phyloP scores from a whole-genome alignment of 2,329 filamentous ascomycete genomes.

The Scedosporium dehoogii region DNA sequence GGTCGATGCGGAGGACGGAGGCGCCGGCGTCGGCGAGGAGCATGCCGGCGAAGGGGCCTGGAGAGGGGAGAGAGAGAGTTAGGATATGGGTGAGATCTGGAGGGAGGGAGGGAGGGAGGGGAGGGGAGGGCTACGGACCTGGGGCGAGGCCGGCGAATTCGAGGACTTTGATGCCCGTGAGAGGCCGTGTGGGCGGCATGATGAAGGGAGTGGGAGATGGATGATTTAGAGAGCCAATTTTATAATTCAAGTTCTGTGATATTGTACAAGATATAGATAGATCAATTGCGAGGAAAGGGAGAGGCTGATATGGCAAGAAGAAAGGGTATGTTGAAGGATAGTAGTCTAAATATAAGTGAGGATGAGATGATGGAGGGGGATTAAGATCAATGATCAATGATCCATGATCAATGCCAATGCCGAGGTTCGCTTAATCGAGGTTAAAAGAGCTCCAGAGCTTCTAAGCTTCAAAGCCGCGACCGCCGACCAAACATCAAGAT shows the following conservation, averaged over 20 bases:
- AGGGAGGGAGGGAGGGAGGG: background rate
- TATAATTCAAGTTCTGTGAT: background rate
- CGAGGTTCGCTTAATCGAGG: too few species aligned
- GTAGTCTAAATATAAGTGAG: too few species aligned
- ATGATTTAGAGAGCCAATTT: background rate
- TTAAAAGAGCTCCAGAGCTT: too few species aligned
- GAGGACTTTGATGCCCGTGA: conserved; percentile 42
- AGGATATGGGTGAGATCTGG: background rate
- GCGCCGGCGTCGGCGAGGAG: conserved; percentile 86
- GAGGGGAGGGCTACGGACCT: conserved; percentile 27
- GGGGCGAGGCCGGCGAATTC: conserved; percentile 55
- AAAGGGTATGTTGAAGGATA: background rate
- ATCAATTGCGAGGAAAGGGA: background rate
- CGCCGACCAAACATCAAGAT: too few species aligned
- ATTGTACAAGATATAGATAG: background rate
- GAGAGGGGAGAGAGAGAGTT: background rate
- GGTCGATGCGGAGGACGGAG: conserved; percentile 78
- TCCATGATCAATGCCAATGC: too few species aligned
- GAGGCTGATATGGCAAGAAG: background rate
- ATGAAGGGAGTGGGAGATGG: background rate
- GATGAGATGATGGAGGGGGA: too few species aligned
- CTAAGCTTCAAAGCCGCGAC: too few species aligned
- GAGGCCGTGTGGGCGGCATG: conserved; percentile 1
- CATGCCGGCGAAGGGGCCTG: conserved; percentile 80
- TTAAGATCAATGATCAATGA: too few species aligned